Percentiles rank a stretch among this genome's conserved stretches.
phyloP scores from a whole-genome alignment of 495 filamentous ascomycete species.

The Amniculicola lignicola region DNA sequence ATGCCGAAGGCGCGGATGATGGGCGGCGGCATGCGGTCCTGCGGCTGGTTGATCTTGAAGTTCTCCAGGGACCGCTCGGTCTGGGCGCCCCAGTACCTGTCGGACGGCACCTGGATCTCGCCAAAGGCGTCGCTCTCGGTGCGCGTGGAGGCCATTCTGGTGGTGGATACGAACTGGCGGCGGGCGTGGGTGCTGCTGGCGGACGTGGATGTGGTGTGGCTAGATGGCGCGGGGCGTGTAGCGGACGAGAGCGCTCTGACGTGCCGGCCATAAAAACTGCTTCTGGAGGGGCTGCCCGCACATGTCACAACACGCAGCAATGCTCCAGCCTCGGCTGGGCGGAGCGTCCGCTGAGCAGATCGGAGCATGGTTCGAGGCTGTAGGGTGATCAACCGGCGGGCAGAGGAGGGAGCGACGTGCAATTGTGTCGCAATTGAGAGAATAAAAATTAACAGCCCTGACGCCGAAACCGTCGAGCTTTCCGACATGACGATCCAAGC shows the following conservation, averaged over 20 bases:
- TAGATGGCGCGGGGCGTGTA: constrained; percentile 3
- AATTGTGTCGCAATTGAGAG: constrained; percentile 18
- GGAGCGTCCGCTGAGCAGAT: constrained; percentile 24
- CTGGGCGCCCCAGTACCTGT: constrained; percentile 99
- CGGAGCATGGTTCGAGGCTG: constrained; percentile 21
- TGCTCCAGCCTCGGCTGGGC: constrained; percentile 20
- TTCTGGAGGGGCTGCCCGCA: constrained; percentile 26
- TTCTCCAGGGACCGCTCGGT: constrained; percentile 96
- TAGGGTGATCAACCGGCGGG: neutral
- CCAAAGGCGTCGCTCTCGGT: constrained; percentile 97
- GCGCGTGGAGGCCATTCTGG: constrained; percentile 52
- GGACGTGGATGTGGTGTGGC: neutral
- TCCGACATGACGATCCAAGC: no score
- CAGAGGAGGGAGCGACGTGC: neutral
- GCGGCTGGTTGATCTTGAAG: constrained; percentile 98
- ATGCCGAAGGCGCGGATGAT: constrained; percentile 94
- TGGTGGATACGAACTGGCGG: constrained; percentile 18
- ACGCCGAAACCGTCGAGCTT: no score
- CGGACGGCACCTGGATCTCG: constrained; percentile 81
- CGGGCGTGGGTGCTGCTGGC: neutral
- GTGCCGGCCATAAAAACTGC: no score
- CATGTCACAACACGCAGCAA: constrained; percentile 29
- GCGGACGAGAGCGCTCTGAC: neutral
- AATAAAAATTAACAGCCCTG: neutral
- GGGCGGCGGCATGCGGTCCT: constrained; percentile 95